A percentile compares a stretch with the other conserved stretches of the same genome.
These are phyloP conservation scores for Eragrostis curvula DNA, from an alignment of 176 grass and related monocot species.

Conservation along the genomic window DNA sequence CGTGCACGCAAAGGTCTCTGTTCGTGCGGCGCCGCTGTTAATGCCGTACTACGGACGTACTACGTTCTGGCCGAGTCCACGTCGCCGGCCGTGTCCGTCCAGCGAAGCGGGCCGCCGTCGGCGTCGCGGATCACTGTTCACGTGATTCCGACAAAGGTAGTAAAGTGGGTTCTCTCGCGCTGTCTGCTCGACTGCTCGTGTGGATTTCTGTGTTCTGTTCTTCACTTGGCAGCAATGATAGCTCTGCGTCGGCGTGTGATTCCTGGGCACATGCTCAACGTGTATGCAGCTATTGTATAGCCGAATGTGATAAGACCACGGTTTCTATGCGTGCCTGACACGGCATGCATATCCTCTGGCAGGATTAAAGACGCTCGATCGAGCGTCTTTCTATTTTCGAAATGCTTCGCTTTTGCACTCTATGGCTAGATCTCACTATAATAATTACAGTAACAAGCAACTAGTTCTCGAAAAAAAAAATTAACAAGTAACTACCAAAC, in stretches of 20 bases:
- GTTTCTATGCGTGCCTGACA: not conserved
- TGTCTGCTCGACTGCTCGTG: not conserved
- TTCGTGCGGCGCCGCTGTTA: not conserved
- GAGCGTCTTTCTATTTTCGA: too few species aligned
- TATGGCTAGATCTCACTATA: too few species aligned
- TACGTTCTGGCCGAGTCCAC: not conserved
- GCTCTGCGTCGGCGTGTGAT: not conserved
- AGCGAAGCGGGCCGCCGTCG: not conserved
- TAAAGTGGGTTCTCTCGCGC: not conserved
- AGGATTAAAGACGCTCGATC: too few species aligned
- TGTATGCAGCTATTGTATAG: not conserved
- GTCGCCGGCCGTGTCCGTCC: not conserved
- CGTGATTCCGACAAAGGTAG: not conserved
- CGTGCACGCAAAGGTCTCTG: not conserved
- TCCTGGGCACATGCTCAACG: not conserved
- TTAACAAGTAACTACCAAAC: too few species aligned
- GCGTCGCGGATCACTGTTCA: conserved; percentile 7
- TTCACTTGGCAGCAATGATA: not conserved
- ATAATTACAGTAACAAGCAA: too few species aligned
- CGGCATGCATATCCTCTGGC: not conserved
- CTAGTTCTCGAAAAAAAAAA: too few species aligned
- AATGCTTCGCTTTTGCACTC: too few species aligned
- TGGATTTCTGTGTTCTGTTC: not conserved
- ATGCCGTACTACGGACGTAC: too few species aligned
- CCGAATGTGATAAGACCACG: not conserved